Percentiles rank a stretch among this genome's conserved stretches.
Conservation (phyloP, 23 red algal genomes). For the Chondrus crispus region DNA sequence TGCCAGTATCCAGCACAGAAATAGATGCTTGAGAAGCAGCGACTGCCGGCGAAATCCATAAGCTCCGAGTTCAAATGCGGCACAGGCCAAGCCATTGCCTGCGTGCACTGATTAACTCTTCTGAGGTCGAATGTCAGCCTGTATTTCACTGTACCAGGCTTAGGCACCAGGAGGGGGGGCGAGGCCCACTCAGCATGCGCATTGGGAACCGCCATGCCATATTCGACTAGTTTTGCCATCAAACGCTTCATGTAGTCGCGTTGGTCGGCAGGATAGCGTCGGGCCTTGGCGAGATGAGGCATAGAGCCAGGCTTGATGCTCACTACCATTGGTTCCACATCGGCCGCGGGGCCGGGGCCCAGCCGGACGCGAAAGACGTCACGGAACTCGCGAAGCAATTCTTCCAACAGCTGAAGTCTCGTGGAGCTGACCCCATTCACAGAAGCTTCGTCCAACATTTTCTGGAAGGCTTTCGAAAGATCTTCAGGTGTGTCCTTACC, state of each 20-base stretch:
- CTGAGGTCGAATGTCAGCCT: constrained; percentile 15
- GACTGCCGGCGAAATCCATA: not conserved
- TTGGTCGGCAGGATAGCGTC: not conserved
- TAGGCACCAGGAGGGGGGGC: not conserved
- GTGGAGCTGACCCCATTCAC: not conserved
- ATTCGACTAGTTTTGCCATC: not conserved
- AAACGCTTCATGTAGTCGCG: not conserved
- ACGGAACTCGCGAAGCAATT: not conserved
- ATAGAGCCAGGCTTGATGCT: not conserved
- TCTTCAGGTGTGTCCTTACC: not conserved
- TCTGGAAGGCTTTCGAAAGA: not conserved
- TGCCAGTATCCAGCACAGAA: constrained; percentile 14
- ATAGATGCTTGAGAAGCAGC: not conserved
- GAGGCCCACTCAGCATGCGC: not conserved
- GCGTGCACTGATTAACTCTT: not conserved
- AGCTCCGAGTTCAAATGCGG: not conserved
- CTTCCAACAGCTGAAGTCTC: not conserved
- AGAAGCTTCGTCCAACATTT: not conserved
- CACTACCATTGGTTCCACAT: not conserved
- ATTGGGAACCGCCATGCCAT: not conserved
- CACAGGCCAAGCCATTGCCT: not conserved
- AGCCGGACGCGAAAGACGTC: constrained; percentile 11
- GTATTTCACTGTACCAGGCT: not conserved
- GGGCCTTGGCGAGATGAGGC: not conserved
- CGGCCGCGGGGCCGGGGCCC: not conserved